A percentile compares a stretch with the other conserved stretches of the same genome.
These are phyloP conservation scores for Pseudozyma hubeiensis DNA, from an alignment of 1,284 basidiomycete species.

Conservation along the genomic window DNA sequence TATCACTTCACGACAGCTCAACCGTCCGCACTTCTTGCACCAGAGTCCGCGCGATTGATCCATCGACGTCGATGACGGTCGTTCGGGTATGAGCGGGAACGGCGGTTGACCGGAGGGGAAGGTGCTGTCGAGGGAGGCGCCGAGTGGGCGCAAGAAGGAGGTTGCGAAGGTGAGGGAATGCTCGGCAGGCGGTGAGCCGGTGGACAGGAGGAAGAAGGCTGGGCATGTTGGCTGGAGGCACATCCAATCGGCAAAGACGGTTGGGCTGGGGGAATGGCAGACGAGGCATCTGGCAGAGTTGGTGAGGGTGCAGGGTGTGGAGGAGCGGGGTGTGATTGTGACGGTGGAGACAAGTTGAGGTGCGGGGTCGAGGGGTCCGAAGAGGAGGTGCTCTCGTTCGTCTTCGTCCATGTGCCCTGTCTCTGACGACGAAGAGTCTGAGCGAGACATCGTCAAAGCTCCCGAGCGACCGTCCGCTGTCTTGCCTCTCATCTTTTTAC, in stretches of 20 bases:
- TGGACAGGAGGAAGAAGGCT: constrained; percentile 25
- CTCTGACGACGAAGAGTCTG: neutral
- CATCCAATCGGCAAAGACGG: constrained; percentile 46
- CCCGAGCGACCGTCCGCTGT: neutral
- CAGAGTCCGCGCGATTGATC: constrained; percentile 38
- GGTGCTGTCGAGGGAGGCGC: constrained; percentile 6
- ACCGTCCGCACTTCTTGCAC: constrained; percentile 37
- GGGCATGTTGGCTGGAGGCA: constrained; percentile 37
- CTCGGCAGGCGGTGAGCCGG: constrained; percentile 3
- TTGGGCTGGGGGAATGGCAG: constrained; percentile 15
- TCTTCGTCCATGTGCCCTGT: neutral
- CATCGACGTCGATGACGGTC: constrained; percentile 11
- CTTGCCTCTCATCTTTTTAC: constrained; percentile 13
- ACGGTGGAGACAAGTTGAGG: constrained; percentile 18
- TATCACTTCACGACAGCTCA: constrained; percentile 43
- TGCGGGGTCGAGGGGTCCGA: constrained; percentile 5
- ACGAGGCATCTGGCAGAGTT: constrained; percentile 18
- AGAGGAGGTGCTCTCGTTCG: constrained; percentile 15
- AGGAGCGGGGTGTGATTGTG: neutral
- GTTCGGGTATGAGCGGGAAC: constrained; percentile 19
- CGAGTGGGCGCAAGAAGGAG: constrained; percentile 18
- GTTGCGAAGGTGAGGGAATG: constrained; percentile 7
- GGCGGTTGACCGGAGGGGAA: constrained; percentile 22
- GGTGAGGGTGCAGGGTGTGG: constrained; percentile 14
- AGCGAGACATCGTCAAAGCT: neutral